Percentiles rank a stretch among this genome's conserved stretches.
These are phyloP conservation scores for Lojkania enalia DNA, from an alignment of 2,329 filamentous ascomycete genomes.

Conservation along the genomic window DNA sequence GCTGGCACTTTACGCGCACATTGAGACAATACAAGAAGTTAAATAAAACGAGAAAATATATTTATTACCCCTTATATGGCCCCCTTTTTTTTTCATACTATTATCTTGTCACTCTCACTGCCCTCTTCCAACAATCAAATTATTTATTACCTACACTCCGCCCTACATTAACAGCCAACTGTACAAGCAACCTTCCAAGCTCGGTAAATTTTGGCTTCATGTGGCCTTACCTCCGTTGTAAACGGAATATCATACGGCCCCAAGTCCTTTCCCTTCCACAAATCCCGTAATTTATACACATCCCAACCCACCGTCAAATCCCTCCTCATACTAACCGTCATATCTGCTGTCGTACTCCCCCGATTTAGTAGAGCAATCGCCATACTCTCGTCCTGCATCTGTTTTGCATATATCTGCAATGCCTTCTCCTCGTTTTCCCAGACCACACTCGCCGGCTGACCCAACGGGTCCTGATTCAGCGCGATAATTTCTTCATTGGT, in stretches of 20 bases:
- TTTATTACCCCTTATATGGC: too few species aligned
- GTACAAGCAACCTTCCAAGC: constrained; percentile 23
- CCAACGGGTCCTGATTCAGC: constrained; percentile 44
- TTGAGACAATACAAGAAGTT: too few species aligned
- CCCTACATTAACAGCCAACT: constrained; percentile 17
- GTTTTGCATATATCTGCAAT: constrained; percentile 23
- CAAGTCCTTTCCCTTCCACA: constrained; percentile 25
- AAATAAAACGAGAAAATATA: too few species aligned
- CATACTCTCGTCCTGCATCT: constrained; percentile 20
- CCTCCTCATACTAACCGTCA: constrained; percentile 22
- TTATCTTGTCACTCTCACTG: too few species aligned
- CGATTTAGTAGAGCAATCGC: constrained; percentile 23
- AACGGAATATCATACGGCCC: constrained; percentile 29
- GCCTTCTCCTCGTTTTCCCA: constrained; percentile 15
- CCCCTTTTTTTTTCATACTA: too few species aligned
- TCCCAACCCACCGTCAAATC: constrained; percentile 29
- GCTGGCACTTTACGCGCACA: too few species aligned
- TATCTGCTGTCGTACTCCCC: constrained; percentile 18
- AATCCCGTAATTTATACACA: constrained; percentile 24
- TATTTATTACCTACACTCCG: neutral
- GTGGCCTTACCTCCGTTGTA: constrained; percentile 23
- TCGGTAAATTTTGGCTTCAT: constrained; percentile 25
- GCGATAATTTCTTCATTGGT: constrained; percentile 50
- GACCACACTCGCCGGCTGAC: constrained; percentile 15
- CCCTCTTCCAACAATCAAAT: too few species aligned